phyloP scores from a whole-genome alignment of 768 basidiomycete genomes.

The Calvatia gigantea region DNA sequence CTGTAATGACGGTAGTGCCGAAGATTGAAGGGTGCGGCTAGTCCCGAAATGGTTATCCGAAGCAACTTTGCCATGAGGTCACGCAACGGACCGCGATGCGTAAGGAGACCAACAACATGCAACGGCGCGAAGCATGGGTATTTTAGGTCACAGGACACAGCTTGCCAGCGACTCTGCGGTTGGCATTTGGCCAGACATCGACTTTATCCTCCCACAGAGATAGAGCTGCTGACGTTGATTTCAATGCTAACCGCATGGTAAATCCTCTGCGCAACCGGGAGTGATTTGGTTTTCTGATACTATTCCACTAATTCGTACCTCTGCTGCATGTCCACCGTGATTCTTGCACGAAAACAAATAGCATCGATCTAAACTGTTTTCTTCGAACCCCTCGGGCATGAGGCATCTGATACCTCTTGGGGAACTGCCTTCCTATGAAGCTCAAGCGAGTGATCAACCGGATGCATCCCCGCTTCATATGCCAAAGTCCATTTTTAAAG shows the following conservation, averaged over 20 bases:
- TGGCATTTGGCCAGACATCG: background rate
- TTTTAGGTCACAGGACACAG: background rate
- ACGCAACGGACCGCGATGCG: background rate
- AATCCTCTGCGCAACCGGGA: background rate
- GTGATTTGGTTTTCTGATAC: background rate
- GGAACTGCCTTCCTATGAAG: background rate
- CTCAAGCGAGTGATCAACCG: background rate
- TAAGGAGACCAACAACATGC: background rate
- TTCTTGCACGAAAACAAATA: background rate
- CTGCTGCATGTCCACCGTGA: background rate
- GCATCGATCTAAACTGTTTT: slow-evolving; percentile 4
- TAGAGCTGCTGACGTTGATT: background rate
- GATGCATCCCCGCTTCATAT: background rate
- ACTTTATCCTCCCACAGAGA: slow-evolving; percentile 1
- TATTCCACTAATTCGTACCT: background rate
- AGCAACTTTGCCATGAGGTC: slow-evolving; percentile 3
- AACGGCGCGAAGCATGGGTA: background rate
- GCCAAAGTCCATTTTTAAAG: background rate
- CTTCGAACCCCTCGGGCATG: background rate
- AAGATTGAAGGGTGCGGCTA: background rate
- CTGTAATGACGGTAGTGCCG: background rate
- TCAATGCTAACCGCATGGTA: background rate
- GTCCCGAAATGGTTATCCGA: background rate
- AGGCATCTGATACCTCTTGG: background rate
- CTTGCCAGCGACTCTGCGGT: background rate